Evolutionary conservation across 257 asterid genomes (phyloP).

Genomic region (Ehretia macrophylla): DNA sequence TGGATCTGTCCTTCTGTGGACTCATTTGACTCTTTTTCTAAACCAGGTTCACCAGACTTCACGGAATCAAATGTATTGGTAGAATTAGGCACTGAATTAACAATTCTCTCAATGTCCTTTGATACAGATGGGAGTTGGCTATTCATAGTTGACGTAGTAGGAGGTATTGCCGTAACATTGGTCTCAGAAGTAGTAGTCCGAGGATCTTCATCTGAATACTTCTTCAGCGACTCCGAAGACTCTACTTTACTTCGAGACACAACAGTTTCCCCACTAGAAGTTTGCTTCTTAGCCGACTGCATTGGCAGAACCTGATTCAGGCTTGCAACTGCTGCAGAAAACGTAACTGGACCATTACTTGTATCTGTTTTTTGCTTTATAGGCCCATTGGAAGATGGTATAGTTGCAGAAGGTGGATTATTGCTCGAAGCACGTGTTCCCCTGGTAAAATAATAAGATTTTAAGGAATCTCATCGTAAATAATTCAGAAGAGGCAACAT

Average conservation of each 20-base stretch:
- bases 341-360: constrained; percentile 31
- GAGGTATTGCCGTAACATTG: constrained; percentile 23
- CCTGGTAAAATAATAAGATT: constrained; percentile 46
- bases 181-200: constrained; percentile 23
- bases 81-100: constrained; percentile 20
- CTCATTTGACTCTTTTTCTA: constrained; percentile 31
- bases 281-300: constrained; percentile 42
- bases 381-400: constrained; percentile 38
- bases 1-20: constrained; percentile 26
- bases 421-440: constrained; percentile 62
- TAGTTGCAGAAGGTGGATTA: constrained; percentile 40
- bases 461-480: constrained; percentile 14
- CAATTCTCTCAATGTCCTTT: constrained; percentile 21
- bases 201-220: constrained; percentile 29
- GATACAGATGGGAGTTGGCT: constrained; percentile 38
- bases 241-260: constrained; percentile 23
- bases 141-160: constrained; percentile 23
- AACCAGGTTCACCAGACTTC: constrained; percentile 33
- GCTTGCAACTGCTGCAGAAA: constrained; percentile 48
- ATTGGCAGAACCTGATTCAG: constrained; percentile 34
- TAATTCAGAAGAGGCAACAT: constrained; percentile 10
- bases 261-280: constrained; percentile 33
- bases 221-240: constrained; percentile 28
- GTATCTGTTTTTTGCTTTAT: constrained; percentile 38
- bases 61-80: constrained; percentile 23